These are phyloP conservation scores for Trypanosoma scelopori DNA, from an alignment of 208 protist genomes.

Conservation along the genomic window DNA sequence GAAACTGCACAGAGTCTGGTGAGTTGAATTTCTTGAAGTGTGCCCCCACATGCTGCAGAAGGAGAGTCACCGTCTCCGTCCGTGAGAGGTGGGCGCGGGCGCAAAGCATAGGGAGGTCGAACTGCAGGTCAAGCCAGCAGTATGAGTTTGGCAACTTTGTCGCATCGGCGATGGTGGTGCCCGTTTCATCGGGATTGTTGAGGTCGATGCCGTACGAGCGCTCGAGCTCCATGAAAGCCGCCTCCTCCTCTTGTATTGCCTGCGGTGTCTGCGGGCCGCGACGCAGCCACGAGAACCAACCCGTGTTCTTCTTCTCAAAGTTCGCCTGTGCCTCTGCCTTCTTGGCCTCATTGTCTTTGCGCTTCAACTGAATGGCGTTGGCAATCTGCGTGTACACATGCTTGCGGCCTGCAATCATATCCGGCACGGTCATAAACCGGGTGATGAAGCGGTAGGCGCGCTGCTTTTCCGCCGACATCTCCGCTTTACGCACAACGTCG, in stretches of 20 bases:
- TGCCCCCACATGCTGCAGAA: constrained; percentile 52
- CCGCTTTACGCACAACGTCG: constrained; percentile 63
- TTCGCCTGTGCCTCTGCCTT: constrained; percentile 43
- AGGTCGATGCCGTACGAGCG: constrained; percentile 67
- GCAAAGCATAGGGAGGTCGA: constrained; percentile 55
- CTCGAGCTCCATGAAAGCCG: constrained; percentile 54
- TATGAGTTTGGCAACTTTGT: constrained; percentile 59
- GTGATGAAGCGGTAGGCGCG: constrained; percentile 70
- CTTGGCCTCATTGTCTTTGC: constrained; percentile 65
- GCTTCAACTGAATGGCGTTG: constrained; percentile 65
- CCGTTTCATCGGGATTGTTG: constrained; percentile 33
- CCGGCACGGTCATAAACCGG: constrained; percentile 75
- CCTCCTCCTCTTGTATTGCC: constrained; percentile 50
- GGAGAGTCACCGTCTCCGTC: constrained; percentile 42
- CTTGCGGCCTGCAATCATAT: constrained; percentile 74
- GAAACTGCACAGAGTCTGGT: constrained; percentile 49
- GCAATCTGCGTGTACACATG: constrained; percentile 78
- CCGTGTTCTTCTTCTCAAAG: constrained; percentile 29
- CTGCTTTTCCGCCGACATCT: constrained; percentile 65
- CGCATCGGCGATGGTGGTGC: constrained; percentile 18
- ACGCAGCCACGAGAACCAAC: constrained; percentile 59
- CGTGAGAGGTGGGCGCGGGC: constrained; percentile 55
- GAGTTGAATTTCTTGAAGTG: constrained; percentile 57
- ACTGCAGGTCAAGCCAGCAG: constrained; percentile 58
- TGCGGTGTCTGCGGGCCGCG: constrained; percentile 23